Percentiles rank a stretch among this genome's conserved stretches.
Evolutionary conservation across 352 stramenopile genomes (phyloP).

Genomic region (Phytophthora sp.): DNA sequence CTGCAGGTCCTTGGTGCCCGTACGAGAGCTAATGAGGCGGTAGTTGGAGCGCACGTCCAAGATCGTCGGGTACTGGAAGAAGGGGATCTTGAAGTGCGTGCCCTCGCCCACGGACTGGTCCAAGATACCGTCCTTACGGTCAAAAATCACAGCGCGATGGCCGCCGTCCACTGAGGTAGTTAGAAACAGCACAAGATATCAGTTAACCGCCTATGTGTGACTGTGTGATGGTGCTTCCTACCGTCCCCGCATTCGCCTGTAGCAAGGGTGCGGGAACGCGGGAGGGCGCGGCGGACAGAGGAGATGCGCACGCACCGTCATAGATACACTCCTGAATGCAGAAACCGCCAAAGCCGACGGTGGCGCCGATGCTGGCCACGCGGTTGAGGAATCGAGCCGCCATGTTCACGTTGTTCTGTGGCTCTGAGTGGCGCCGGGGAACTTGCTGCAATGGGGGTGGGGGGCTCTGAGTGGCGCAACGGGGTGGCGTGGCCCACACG

Average conservation of each 20-base stretch:
- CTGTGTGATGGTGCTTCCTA: too few species aligned
- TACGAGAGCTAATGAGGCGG: conserved; percentile 96
- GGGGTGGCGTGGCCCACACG: conserved; percentile 15
- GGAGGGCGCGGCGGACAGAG: neutral
- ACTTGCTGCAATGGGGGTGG: conserved; percentile 25
- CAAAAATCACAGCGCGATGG: conserved; percentile 99
- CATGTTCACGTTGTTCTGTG: conserved; percentile 53
- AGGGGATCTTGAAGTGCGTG: conserved; percentile 99
- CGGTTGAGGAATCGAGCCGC: conserved; percentile 80
- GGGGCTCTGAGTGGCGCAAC: conserved; percentile 22
- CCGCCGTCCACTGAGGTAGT: conserved; percentile 95
- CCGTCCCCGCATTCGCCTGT: too few species aligned
- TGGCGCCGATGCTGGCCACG: conserved; percentile 56
- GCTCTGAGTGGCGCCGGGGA: conserved; percentile 23
- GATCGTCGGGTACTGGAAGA: conserved; percentile 98
- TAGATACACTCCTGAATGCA: conserved; percentile 84
- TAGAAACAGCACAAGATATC: conserved; percentile 11
- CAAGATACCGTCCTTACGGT: conserved; percentile 97
- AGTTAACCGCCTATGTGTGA: neutral
- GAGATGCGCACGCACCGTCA: conserved; percentile 63
- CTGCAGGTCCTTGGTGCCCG: conserved; percentile 99
- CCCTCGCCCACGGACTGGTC: conserved; percentile 96
- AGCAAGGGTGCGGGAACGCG: neutral
- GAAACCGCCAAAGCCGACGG: conserved; percentile 73
- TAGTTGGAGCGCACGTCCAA: conserved; percentile 98